These are phyloP conservation scores for Corinectria fuckeliana DNA, from an alignment of 2,329 filamentous ascomycete species.

Conservation along the genomic window DNA sequence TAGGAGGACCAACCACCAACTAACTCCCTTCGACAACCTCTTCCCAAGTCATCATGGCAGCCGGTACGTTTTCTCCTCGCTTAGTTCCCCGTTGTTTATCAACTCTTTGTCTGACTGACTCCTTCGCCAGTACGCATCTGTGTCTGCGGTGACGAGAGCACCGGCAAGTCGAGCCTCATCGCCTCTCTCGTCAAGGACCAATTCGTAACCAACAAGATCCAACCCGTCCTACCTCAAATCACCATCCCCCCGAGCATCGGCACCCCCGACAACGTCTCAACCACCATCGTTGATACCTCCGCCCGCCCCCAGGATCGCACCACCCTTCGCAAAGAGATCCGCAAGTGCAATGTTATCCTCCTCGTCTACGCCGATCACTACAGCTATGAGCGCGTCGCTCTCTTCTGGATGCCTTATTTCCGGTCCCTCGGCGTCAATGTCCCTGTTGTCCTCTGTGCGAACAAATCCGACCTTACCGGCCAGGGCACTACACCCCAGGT, in stretches of 20 bases:
- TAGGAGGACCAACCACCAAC: constrained; percentile 27
- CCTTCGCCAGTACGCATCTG: constrained; percentile 76
- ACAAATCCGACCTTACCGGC: constrained; percentile 89
- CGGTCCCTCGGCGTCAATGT: constrained; percentile 98
- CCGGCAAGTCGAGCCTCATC: constrained; percentile 92
- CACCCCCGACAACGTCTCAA: constrained; percentile 95
- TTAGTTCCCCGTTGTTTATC: background rate
- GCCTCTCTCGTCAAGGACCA: constrained; percentile 96
- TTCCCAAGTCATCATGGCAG: constrained; percentile 31
- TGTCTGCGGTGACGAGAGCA: constrained; percentile 94
- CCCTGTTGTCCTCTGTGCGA: constrained; percentile 93
- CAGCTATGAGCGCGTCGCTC: constrained; percentile 94
- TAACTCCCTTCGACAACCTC: constrained; percentile 9
- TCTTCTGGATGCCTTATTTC: constrained; percentile 99
- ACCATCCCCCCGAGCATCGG: constrained; percentile 92
- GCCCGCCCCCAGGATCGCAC: constrained; percentile 92
- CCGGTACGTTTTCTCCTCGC: constrained; percentile 27
- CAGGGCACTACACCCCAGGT: constrained; percentile 82
- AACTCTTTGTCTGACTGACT: constrained; percentile 26
- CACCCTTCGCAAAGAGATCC: constrained; percentile 89
- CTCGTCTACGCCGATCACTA: constrained; percentile 98
- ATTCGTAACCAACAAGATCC: constrained; percentile 95
- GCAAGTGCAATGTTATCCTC: constrained; percentile 95
- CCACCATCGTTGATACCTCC: constrained; percentile 96
- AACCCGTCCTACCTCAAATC: constrained; percentile 91